A percentile compares a stretch with the other conserved stretches of the same genome.
Conservation (phyloP, 2,329 filamentous ascomycete species). For the Phialocephala subalpina region DNA sequence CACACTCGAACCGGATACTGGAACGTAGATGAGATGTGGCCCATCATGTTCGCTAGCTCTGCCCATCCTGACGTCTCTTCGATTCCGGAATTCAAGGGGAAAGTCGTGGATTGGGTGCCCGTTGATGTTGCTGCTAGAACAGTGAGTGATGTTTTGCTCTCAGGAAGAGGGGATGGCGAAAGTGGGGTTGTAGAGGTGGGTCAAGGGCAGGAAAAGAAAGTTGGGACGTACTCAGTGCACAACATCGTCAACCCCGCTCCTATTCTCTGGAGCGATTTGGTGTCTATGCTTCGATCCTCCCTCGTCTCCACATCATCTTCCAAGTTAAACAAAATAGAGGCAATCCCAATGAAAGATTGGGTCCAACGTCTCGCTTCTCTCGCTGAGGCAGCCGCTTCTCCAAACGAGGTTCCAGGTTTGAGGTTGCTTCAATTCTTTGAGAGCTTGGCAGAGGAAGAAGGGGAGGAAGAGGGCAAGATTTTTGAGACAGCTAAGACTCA, state of each 20-base stretch:
- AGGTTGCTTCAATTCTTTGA: slow-evolving; percentile 39
- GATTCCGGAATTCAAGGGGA: slow-evolving; percentile 28
- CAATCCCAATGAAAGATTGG: slow-evolving; percentile 35
- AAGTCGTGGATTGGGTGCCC: slow-evolving; percentile 39
- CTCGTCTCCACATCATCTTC: not conserved
- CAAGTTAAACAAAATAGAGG: slow-evolving; percentile 21
- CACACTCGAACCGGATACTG: slow-evolving; percentile 36
- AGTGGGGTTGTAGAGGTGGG: no score
- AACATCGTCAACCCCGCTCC: slow-evolving; percentile 40
- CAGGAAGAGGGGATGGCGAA: not conserved
- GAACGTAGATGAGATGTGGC: slow-evolving; percentile 40
- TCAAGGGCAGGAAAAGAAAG: no score
- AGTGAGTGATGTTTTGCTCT: slow-evolving; percentile 28
- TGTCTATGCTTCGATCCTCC: slow-evolving; percentile 26
- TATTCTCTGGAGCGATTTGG: slow-evolving; percentile 31
- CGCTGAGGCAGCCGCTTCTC: slow-evolving; percentile 8
- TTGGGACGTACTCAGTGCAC: slow-evolving; percentile 36
- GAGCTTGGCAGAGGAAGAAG: slow-evolving; percentile 29
- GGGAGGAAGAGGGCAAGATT: slow-evolving; percentile 18
- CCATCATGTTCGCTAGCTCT: slow-evolving; percentile 36
- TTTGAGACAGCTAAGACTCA: slow-evolving; percentile 38
- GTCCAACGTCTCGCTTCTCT: slow-evolving; percentile 23
- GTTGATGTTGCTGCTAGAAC: slow-evolving; percentile 36
- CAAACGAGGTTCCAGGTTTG: slow-evolving; percentile 32
- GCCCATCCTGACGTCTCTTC: slow-evolving; percentile 24